Percentiles rank a stretch among this genome's conserved stretches.
Evolutionary conservation across 2,329 filamentous ascomycete species (phyloP).

Genomic region (Rhexocercosporidium sp.): DNA sequence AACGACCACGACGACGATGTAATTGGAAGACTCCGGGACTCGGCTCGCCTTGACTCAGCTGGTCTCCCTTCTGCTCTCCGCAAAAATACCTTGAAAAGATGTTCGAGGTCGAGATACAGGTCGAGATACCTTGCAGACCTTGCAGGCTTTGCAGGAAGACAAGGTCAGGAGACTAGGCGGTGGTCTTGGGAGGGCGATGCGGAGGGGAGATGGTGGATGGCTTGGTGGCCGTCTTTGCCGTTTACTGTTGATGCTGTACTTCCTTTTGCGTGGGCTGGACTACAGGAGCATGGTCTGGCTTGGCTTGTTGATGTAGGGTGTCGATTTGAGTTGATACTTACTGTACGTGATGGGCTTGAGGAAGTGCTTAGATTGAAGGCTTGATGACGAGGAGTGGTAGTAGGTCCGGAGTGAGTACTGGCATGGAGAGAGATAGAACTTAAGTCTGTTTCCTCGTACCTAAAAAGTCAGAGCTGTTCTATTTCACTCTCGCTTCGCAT

Average conservation of each 20-base stretch:
- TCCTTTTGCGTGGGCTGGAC: neutral
- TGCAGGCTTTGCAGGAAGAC: no score
- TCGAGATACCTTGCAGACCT: no score
- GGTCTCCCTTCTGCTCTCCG: neutral
- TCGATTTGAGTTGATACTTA: no score
- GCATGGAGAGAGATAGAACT: no score
- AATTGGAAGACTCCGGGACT: neutral
- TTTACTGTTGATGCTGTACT: neutral
- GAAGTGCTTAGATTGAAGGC: neutral
- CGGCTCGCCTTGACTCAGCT: slow-evolving; percentile 1
- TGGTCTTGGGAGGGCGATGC: neutral
- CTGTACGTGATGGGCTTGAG: neutral
- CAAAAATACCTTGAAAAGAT: no score
- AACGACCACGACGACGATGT: neutral
- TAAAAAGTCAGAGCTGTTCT: no score
- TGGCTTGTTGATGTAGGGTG: neutral
- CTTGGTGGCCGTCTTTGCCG: slow-evolving; percentile 2
- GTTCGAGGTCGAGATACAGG: no score
- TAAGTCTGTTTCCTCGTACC: no score
- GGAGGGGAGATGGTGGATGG: neutral
- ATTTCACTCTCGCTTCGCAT: no score
- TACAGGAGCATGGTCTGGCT: neutral
- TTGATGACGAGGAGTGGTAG: no score
- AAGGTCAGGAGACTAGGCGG: no score
- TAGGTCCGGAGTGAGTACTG: no score